These are phyloP conservation scores for Craterostigma plantagineum DNA, from an alignment of 257 asterid species.

Conservation along the genomic window DNA sequence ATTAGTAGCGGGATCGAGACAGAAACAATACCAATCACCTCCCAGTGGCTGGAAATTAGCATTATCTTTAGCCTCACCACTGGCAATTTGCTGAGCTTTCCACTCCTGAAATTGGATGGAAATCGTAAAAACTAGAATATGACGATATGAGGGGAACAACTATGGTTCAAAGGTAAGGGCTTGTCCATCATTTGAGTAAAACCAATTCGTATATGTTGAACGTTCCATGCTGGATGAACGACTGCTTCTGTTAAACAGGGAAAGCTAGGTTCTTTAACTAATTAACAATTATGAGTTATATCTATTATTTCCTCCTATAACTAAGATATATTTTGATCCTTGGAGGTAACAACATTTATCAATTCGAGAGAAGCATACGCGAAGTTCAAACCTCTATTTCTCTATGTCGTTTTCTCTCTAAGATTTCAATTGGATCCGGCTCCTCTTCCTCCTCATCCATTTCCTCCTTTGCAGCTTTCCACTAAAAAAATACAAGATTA, in stretches of 20 bases:
- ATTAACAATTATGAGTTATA: no score
- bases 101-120: conserved; percentile 40
- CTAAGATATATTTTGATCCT: neutral
- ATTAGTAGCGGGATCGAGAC: no score
- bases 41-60: conserved; percentile 97
- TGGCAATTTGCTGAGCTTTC: conserved; percentile 80
- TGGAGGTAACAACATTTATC: neutral
- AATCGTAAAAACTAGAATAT: neutral
- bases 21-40: conserved; percentile 73
- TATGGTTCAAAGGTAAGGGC: no score
- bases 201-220: no score
- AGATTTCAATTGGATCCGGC: conserved; percentile 49
- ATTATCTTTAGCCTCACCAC: conserved; percentile 80
- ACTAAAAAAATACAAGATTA: conserved; percentile 21
- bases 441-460: conserved; percentile 73
- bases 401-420: conserved; percentile 70
- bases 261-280: no score
- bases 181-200: no score
- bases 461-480: conserved; percentile 99
- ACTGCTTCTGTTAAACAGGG: no score
- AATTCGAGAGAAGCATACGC: neutral
- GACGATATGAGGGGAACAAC: neutral
- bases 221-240: no score
- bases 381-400: conserved; percentile 68
- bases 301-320: no score